Conservation (phyloP, 805 yeast species). For the Metschnikowia corniflorae region DNA sequence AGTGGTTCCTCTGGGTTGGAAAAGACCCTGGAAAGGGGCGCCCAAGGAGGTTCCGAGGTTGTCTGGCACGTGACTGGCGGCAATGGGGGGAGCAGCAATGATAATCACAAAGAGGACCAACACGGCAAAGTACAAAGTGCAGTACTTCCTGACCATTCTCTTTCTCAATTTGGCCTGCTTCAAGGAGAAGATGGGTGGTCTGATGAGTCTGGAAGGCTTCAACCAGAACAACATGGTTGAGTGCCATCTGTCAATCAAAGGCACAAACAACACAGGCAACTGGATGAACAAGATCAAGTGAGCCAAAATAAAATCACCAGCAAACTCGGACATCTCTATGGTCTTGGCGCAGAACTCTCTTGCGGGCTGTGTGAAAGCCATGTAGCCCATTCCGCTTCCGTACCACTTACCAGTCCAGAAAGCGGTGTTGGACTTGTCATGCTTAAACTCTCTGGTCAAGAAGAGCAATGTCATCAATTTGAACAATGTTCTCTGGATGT, state of each 20-base stretch:
- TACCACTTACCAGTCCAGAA: constrained; percentile 99
- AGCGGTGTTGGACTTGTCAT: constrained; percentile 92
- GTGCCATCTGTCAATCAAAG: constrained; percentile 94
- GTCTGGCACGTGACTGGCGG: constrained; percentile 51
- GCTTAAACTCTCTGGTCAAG: constrained; percentile 94
- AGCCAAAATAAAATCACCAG: constrained; percentile 94
- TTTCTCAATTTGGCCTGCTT: constrained; percentile 94
- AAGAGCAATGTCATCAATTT: constrained; percentile 73
- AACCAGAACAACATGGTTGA: constrained; percentile 98
- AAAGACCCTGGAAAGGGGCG: constrained; percentile 57
- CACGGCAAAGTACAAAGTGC: constrained; percentile 70
- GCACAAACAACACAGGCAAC: constrained; percentile 80
- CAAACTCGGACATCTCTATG: constrained; percentile 91
- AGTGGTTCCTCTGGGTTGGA: constrained; percentile 82
- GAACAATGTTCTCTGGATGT: constrained; percentile 84
- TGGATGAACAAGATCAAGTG: constrained; percentile 85
- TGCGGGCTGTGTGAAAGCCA: constrained; percentile 92
- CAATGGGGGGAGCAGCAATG: constrained; percentile 91
- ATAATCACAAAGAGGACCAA: constrained; percentile 68
- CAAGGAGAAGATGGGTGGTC: constrained; percentile 96
- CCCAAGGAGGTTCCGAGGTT: constrained; percentile 29
- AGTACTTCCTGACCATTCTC: constrained; percentile 95
- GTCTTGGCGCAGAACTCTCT: constrained; percentile 94
- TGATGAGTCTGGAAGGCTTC: constrained; percentile 91
- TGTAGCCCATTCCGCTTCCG: constrained; percentile 87